Evolutionary conservation across 1,284 basidiomycete genomes (phyloP), one percentile per base, ranked within the genome.

Genomic region (Cystobasidiaceae sp.): DNA sequence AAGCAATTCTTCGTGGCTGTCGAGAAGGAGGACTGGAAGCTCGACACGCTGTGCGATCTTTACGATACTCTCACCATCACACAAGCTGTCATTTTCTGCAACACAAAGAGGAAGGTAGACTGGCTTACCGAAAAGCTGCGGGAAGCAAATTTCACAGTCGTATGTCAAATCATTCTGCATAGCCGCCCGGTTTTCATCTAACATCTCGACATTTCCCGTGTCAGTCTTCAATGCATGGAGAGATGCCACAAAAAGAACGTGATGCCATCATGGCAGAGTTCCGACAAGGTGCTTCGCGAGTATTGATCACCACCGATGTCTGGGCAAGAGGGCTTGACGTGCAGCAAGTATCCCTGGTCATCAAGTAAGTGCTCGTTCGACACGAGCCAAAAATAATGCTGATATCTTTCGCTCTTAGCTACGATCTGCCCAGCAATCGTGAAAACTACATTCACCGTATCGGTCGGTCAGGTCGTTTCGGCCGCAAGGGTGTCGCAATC

Each of bases 11-110:
- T 97, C 79, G 93, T 99, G 46, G 94, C 94, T 28, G 94, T 98
- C 64, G 96, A 99, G 80, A 97, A 97, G 81, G 96, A 98, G 78
- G 96, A 99, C 75, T 98, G 94, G 94, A 99, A 99, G 78, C 94
- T 97, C 74, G 96, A 98, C 79, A 98, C 94, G 0, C 82, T 99
- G 21, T 97, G 93, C 78, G 96, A 98, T 79, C 79, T 94, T 58
- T 99, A 98, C 80, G 96, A 99, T 78, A 97, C 94, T 19, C 84
- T 98, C 56, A 97, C 96, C 30, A 98, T 98, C 78, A 98, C 96
- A 0, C 96, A 98, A 82, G 94, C 96, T 28, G 94, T 99, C 77
- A 97, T 99, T 75, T 99, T 98, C 82, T 98, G 96, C 81, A 98
- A 98, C 81, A 98, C 94, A 4, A 83, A 92, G 72, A 84, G 94